phyloP scores from a whole-genome alignment of 2,329 filamentous ascomycete species.

The Colletotrichum lupini region DNA sequence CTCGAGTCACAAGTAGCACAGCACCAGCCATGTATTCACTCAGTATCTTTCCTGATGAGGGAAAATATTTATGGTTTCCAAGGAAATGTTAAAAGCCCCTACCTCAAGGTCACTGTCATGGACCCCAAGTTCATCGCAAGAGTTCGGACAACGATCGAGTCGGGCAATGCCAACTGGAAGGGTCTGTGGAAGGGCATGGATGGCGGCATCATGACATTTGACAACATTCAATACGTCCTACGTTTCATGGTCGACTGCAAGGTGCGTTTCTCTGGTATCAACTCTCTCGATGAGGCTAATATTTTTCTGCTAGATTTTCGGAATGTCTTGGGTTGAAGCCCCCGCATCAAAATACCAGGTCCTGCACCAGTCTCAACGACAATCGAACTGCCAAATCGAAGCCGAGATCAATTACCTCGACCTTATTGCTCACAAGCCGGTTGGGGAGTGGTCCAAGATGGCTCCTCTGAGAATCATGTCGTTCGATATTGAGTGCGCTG shows the following conservation, averaged over 20 bases:
- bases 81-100: conserved; percentile 91
- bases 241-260: conserved; percentile 98
- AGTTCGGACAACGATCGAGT: conserved; percentile 81
- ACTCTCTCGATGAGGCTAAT: conserved; percentile 8
- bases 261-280: conserved; percentile 55
- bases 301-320: conserved; percentile 70
- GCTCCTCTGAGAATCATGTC: conserved; percentile 92
- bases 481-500: conserved; percentile 98
- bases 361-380: conserved; percentile 72
- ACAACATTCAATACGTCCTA: conserved; percentile 94
- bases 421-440: conserved; percentile 85
- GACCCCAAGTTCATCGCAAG: conserved; percentile 87
- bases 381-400: conserved; percentile 97
- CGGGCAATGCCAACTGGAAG: conserved; percentile 86
- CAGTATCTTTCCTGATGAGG: conserved; percentile 82
- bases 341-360: conserved; percentile 79
- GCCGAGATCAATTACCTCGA: conserved; percentile 85
- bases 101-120: conserved; percentile 91
- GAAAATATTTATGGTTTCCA: conserved; percentile 96
- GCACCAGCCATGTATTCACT: conserved; percentile 79
- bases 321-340: conserved; percentile 98
- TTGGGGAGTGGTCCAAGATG: conserved; percentile 98
- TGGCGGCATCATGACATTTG: conserved; percentile 86
- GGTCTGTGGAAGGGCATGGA: conserved; percentile 81
- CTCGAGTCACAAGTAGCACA: conserved; percentile 84